phyloP scores from a whole-genome alignment of 495 filamentous ascomycete species.

The Viridothelium virens region DNA sequence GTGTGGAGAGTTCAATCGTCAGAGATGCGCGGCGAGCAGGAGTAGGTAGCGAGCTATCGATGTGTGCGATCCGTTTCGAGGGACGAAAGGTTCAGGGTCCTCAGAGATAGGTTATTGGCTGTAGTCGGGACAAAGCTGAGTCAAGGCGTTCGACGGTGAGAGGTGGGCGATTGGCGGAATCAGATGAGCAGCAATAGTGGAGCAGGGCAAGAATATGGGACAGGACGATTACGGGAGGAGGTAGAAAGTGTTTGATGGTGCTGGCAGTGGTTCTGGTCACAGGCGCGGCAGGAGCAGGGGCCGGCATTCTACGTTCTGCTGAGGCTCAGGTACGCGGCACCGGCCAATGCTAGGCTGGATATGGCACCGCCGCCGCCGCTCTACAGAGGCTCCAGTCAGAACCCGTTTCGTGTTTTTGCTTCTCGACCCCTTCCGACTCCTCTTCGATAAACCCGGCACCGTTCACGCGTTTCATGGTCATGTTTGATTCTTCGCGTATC shows the following conservation, averaged over 20 bases:
- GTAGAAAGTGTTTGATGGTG: background rate
- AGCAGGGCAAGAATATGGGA: background rate
- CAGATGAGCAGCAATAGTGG: background rate
- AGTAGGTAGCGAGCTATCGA: background rate
- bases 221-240: background rate
- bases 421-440: background rate
- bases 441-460: background rate
- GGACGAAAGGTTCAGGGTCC: background rate
- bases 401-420: slow-evolving; percentile 1
- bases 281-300: background rate
- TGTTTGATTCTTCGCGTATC: background rate
- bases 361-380: background rate
- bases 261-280: background rate
- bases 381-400: background rate
- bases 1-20: background rate
- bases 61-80: background rate
- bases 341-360: background rate
- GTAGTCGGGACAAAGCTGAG: no score
- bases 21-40: background rate
- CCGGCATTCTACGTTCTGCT: background rate
- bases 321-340: slow-evolving; percentile 5
- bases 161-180: background rate
- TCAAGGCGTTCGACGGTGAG: background rate
- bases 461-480: slow-evolving; percentile 2
- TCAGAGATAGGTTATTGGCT: no score